Percentiles rank a stretch among this genome's conserved stretches.
These are phyloP conservation scores for Lactarius trivialis DNA, from an alignment of 768 basidiomycete genomes.

Conservation along the genomic window DNA sequence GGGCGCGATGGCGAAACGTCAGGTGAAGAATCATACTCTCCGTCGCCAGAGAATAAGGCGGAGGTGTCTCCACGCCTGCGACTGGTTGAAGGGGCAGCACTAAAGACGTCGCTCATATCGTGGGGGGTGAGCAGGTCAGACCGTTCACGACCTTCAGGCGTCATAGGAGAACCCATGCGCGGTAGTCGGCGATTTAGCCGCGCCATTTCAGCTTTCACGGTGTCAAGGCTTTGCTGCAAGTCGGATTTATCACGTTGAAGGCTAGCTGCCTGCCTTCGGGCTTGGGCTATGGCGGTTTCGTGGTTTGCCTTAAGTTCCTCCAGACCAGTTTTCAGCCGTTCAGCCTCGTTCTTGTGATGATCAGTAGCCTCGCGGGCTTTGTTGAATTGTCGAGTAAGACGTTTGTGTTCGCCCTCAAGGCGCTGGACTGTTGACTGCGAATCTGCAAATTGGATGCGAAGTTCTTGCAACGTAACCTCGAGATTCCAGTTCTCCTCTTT, in stretches of 20 bases:
- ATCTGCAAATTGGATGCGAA: slow-evolving; percentile 62
- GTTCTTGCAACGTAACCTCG: slow-evolving; percentile 86
- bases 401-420: slow-evolving; percentile 77
- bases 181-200: slow-evolving; percentile 57
- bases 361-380: slow-evolving; percentile 70
- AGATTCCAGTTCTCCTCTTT: slow-evolving; percentile 99
- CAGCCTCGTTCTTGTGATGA: slow-evolving; percentile 79
- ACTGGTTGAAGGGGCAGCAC: slow-evolving; percentile 50
- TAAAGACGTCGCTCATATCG: slow-evolving; percentile 61
- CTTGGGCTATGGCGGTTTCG: slow-evolving; percentile 90
- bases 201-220: slow-evolving; percentile 62
- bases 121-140: slow-evolving; percentile 46
- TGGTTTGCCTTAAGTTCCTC: slow-evolving; percentile 84
- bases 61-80: slow-evolving; percentile 52
- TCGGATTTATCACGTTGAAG: slow-evolving; percentile 91
- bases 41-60: slow-evolving; percentile 39
- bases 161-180: slow-evolving; percentile 65
- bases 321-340: slow-evolving; percentile 54
- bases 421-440: slow-evolving; percentile 59
- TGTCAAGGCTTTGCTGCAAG: slow-evolving; percentile 73
- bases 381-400: slow-evolving; percentile 68
- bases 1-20: slow-evolving; percentile 55
- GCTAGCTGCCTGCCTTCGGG: slow-evolving; percentile 80
- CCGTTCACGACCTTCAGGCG: slow-evolving; percentile 45
- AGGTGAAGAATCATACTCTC: slow-evolving; percentile 45